phyloP scores from a whole-genome alignment of 257 asterid species.

The Echites panduratus region DNA sequence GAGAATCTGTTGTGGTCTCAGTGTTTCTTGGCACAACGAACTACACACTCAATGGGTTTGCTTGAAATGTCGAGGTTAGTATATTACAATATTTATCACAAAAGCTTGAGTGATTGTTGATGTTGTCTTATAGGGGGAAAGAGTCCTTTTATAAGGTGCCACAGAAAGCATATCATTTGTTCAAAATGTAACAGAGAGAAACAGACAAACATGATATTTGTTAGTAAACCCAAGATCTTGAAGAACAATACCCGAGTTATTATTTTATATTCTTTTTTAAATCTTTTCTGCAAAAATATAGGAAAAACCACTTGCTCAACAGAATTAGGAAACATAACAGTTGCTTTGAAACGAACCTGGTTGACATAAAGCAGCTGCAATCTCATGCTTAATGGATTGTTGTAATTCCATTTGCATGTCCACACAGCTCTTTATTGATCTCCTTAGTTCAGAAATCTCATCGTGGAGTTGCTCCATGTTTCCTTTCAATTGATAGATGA shows the following conservation, averaged over 20 bases:
- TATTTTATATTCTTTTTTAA: neutral
- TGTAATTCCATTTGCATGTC: constrained; percentile 59
- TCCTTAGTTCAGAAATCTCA: constrained; percentile 68
- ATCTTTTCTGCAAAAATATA: neutral
- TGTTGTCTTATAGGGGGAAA: neutral
- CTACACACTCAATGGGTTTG: neutral
- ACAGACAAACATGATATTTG: neutral
- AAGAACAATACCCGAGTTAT: neutral
- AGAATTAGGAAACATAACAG: neutral
- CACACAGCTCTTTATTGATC: constrained; percentile 62
- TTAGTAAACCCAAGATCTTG: neutral
- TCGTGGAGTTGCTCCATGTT: constrained; percentile 75
- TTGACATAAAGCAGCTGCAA: constrained; percentile 31
- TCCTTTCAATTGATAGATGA: constrained; percentile 68
- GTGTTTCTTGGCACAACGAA: neutral
- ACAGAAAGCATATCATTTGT: neutral
- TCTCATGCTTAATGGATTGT: constrained; percentile 51
- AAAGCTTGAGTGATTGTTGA: neutral
- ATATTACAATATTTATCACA: too few species aligned
- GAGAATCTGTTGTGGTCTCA: neutral
- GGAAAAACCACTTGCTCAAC: neutral
- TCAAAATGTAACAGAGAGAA: neutral
- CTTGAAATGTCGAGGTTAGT: neutral
- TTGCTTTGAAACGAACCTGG: constrained; percentile 34
- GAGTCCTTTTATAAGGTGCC: neutral